Evolutionary conservation across 345 rosid species (phyloP).

Genomic region (Citrus sinensis): DVS_A1.0 CM039163.1:43806501-43807000

Average conservation of each 20-base stretch:
- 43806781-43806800: not conserved
- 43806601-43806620: not conserved
- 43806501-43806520: not conserved
- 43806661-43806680: not conserved
- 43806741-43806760: not conserved
- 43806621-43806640: not conserved
- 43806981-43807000: too few relatives aligned
- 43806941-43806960: not conserved
- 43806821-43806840: conserved; percentile 2
- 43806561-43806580: not conserved
- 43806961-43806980: not conserved
- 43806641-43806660: not conserved
- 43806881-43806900: not conserved
- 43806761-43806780: not conserved
- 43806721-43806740: not conserved
- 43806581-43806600: not conserved
- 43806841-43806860: conserved; percentile 12
- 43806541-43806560: not conserved
- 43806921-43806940: not conserved
- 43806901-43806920: not conserved
- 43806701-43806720: not conserved
- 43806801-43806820: conserved; percentile 16
- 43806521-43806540: not conserved
- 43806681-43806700: not conserved
- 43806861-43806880: not conserved